Base-by-base conservation (phyloP, 23 red algal genomes). In the Rhodosorus marinus region DNA sequence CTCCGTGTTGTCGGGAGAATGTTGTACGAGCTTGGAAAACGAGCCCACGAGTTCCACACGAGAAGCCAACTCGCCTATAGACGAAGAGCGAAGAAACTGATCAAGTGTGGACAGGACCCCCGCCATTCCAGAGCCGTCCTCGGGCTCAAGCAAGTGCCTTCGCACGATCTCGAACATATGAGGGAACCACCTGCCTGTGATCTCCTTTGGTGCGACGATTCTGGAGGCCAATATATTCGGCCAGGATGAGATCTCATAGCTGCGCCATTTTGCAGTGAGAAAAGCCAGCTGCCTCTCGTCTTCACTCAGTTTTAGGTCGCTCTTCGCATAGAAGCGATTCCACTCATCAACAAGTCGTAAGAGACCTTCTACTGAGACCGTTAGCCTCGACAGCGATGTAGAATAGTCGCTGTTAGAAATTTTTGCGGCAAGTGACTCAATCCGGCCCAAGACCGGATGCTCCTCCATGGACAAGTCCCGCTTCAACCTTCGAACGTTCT, bases 281-380 rank as follows among this genome's bases (percentile, higher is more conserved):
- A 24, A 31, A 0, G 79, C 40, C 3, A 84, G 17, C 0, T 11
- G 57, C 7, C 34, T 6, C 19, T 68, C 32, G 25, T 65, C 66
- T 2, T 25, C 40, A 20, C 54, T 41, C 5, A 84, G 26, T 51
- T 54, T 65, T 6, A 46, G 57, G 7, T 51, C 22, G 0, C 32
- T 14, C 11, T 68, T 54, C 24, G 67, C 79, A 48, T 69, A 84
- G 14, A 61, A 31, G 29, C 60, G 54, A 21, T 74, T 51, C 79
- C 79, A 84, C 28, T 84, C 79, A 54, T 72, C 66, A 23, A 43
- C 60, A 20, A 69, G 68, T 28, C 79, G 58, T 2, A 84, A 54
- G 31, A 84, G 55, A 29, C 53, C 45, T 54, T 84, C 79, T 7
- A 84, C 14, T 0, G 63, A 68, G 7, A 65, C 29, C 20, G 69